These are phyloP conservation scores for Aureobasidium sp. DNA, from an alignment of 2,329 filamentous ascomycete genomes.

Conservation along the genomic window DNA sequence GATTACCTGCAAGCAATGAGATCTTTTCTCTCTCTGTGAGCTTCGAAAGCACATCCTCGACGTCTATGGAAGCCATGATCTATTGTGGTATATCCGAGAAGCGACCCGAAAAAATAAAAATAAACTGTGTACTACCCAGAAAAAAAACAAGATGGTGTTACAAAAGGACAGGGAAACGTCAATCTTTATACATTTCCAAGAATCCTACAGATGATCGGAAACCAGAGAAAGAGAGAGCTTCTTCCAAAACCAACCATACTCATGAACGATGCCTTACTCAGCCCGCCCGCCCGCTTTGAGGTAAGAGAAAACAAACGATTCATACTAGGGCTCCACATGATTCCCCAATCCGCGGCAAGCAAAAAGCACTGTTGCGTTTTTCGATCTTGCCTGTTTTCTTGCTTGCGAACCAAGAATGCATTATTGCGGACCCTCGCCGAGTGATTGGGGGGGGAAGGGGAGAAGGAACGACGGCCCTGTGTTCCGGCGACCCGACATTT, in stretches of 20 bases:
- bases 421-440: no score
- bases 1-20: conserved; percentile 26
- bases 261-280: no score
- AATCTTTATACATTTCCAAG: neutral
- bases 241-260: no score
- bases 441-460: no score
- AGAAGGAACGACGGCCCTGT: neutral
- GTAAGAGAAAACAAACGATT: no score
- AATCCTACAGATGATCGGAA: neutral
- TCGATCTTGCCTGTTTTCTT: no score
- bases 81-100: neutral
- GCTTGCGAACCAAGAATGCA: no score
- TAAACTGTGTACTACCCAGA: no score
- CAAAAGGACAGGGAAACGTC: neutral
- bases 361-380: neutral
- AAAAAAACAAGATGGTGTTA: neutral
- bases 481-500: neutral
- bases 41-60: conserved; percentile 26
- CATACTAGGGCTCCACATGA: neutral
- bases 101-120: neutral
- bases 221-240: neutral
- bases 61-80: conserved; percentile 21
- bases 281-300: no score
- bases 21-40: conserved; percentile 28
- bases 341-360: neutral